A percentile compares a stretch with the other conserved stretches of the same genome.
These are phyloP conservation scores for Microdochium bolleyi DNA, from an alignment of 2,329 filamentous ascomycete genomes.

Conservation along the genomic window DNA sequence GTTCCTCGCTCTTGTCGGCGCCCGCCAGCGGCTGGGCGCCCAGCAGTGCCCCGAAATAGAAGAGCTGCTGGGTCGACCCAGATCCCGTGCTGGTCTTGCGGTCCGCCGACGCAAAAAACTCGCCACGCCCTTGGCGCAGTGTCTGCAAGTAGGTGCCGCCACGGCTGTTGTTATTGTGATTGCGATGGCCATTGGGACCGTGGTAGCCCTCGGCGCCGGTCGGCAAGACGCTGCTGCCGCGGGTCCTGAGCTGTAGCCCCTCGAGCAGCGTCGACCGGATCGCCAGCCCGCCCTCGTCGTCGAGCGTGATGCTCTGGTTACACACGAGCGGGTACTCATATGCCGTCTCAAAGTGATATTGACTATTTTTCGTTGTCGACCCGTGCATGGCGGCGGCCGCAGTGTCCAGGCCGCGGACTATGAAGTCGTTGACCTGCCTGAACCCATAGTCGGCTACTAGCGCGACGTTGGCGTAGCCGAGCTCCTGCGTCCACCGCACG, in stretches of 20 bases:
- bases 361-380: background rate
- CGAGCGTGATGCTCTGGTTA: slow-evolving; percentile 36
- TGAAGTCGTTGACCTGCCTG: slow-evolving; percentile 13
- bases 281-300: slow-evolving; percentile 26
- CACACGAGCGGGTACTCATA: slow-evolving; percentile 54
- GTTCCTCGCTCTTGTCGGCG: slow-evolving; percentile 20
- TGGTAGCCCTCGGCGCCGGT: slow-evolving; percentile 50
- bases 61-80: slow-evolving; percentile 48
- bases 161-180: background rate
- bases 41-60: slow-evolving; percentile 40
- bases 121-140: slow-evolving; percentile 46
- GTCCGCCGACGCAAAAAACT: slow-evolving; percentile 37
- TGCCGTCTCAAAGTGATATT: slow-evolving; percentile 14
- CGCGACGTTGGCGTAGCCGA: slow-evolving; percentile 9
- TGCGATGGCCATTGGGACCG: slow-evolving; percentile 17
- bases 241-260: slow-evolving; percentile 23
- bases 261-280: slow-evolving; percentile 25
- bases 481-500: slow-evolving; percentile 7
- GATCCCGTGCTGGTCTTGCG: slow-evolving; percentile 36
- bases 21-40: slow-evolving; percentile 6
- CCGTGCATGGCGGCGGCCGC: no score
- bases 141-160: slow-evolving; percentile 22
- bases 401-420: slow-evolving; percentile 7
- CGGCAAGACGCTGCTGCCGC: slow-evolving; percentile 36
- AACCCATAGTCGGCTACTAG: slow-evolving; percentile 7